Base-by-base conservation (phyloP, 352 stramenopile genomes). In the Pythium aristosporum region DNA sequence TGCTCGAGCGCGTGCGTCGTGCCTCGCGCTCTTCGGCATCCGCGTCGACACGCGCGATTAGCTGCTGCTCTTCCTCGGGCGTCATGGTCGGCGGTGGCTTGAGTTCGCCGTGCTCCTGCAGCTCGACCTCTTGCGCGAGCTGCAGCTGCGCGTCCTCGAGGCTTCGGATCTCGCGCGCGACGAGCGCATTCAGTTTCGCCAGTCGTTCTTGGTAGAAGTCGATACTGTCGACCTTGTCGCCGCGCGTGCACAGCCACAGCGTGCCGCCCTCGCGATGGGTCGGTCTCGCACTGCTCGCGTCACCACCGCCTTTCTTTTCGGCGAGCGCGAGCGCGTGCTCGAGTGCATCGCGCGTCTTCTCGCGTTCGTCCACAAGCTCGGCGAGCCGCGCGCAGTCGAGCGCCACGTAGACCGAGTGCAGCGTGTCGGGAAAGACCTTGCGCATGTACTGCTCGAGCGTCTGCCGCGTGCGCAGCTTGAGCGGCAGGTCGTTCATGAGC, bases 401-500 rank as follows among this genome's bases (percentile, higher is more conserved):
- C 7, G 80, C 78, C 30, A 94, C 76, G 55, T 90, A 88, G 42
- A 91, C 85, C 30, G 71, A 76, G 60, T 76, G 76, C 13, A 91
- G 67, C 2, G 77, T 70, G 59, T 71, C 63, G 5, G 85, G 85
- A 54, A 94, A 94, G 23, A 94, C 73, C 48, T 85, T 81, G 52
- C 64, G 56, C 73, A 94, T 77, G 63, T 94, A 94, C 34, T 77
- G 75, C 55, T 88, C 72, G 23, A 94, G 76, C 28, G 80, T 89
- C 25, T 80, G 66, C 15, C 69, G 72, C 5, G 76, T 88, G 41
- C 83, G 77, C 49, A 91, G 51, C 61, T 82, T 75, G 39, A 80
- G 55, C 10, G 85, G 83, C 0, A 94, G 62, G 49, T 94, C 81
- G 41, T 82, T 81, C 8, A 94, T 64, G n/a, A 94, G 67, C 25